These are phyloP conservation scores for Geranium incanum DNA, from an alignment of 441 rosid genomes.

Conservation along the genomic window DNA sequence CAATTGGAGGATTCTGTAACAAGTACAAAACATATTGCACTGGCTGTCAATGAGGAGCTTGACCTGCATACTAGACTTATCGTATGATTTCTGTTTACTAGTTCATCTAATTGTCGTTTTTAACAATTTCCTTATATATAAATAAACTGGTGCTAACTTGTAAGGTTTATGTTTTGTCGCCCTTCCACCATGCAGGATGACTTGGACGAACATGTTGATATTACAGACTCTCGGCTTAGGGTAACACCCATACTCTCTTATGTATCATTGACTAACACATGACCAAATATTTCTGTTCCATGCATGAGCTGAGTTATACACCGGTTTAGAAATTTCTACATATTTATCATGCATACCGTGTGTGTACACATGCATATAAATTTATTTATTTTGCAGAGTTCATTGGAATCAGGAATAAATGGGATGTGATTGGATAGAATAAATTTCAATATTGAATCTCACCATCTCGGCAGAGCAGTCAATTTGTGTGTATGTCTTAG, in stretches of 20 bases:
- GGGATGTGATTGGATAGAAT: background rate
- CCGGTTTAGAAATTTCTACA: background rate
- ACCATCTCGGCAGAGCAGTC: background rate
- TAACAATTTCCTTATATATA: background rate
- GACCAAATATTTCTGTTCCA: background rate
- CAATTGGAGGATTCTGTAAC: slow-evolving; percentile 72
- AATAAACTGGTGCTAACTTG: background rate
- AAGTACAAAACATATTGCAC: slow-evolving; percentile 89
- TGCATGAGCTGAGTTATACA: background rate
- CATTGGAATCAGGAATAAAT: background rate
- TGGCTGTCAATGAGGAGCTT: slow-evolving; percentile 92
- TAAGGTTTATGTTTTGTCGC: slow-evolving; percentile 15
- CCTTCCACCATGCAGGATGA: slow-evolving; percentile 57
- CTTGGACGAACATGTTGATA: slow-evolving; percentile 84
- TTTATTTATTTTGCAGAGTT: background rate
- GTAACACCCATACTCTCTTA: slow-evolving; percentile 31
- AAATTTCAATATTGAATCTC: background rate
- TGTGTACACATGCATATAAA: background rate
- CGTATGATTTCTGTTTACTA: slow-evolving; percentile 35
- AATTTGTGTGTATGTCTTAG: background rate
- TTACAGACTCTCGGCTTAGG: slow-evolving; percentile 76
- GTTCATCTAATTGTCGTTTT: background rate
- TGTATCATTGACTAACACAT: background rate
- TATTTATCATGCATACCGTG: background rate
- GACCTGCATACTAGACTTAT: slow-evolving; percentile 80